Conservation (phyloP, 148 eudicot species). For the Vaccinium vitisidaea region DNA sequence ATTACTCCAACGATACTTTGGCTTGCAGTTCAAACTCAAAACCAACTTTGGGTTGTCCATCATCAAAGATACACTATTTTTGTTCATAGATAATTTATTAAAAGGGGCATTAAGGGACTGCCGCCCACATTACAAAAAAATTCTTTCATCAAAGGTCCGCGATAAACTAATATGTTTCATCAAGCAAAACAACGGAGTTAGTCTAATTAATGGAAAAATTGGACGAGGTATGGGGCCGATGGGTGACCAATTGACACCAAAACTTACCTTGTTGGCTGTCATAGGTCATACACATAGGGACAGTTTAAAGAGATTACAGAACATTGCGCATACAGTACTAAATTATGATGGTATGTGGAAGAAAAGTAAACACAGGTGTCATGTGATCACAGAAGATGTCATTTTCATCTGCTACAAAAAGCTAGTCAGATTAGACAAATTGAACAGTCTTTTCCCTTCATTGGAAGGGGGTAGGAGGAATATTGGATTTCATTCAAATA, state of each 20-base stretch:
- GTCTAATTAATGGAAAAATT: not conserved
- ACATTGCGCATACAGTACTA: not conserved
- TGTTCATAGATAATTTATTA: no score
- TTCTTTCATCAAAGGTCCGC: not conserved
- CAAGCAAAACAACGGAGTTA: not conserved
- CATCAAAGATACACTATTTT: not conserved
- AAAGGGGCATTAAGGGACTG: not conserved
- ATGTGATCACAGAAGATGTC: not conserved
- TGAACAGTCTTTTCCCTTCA: not conserved
- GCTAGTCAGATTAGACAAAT: not conserved
- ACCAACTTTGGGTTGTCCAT: conserved; percentile 2
- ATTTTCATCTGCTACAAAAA: not conserved
- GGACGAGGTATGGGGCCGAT: not conserved
- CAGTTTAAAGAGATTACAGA: not conserved
- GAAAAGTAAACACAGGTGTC: not conserved
- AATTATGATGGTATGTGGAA: not conserved
- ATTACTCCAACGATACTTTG: not conserved
- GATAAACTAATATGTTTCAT: not conserved
- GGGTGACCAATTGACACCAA: not conserved
- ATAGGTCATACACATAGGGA: not conserved
- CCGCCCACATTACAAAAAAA: not conserved
- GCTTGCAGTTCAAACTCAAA: not conserved
- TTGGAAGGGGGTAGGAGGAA: not conserved
- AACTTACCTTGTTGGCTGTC: not conserved
- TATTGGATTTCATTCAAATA: not conserved